A percentile compares a stretch with the other conserved stretches of the same genome.
These are phyloP conservation scores for Claviceps purpurea DNA, from an alignment of 2,329 filamentous ascomycete species.

Conservation along the genomic window DNA sequence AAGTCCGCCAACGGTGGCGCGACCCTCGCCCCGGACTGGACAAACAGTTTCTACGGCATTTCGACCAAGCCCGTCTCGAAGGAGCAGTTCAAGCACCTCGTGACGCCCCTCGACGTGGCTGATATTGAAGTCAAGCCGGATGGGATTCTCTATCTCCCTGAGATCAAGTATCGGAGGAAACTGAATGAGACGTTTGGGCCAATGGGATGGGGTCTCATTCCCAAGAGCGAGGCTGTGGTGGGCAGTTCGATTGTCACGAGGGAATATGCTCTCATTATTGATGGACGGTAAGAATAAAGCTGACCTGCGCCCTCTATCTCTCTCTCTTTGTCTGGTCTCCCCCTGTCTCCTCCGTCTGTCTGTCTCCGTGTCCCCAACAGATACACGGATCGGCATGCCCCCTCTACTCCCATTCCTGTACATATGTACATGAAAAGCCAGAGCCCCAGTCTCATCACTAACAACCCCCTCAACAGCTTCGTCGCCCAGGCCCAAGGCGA, in stretches of 20 bases:
- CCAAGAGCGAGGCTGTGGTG: slow-evolving; percentile 71
- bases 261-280: slow-evolving; percentile 83
- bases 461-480: slow-evolving; percentile 41
- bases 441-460: not conserved
- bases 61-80: slow-evolving; percentile 55
- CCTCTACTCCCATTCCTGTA: not conserved
- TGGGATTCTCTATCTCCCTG: slow-evolving; percentile 87
- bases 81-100: slow-evolving; percentile 55
- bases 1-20: not conserved
- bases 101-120: slow-evolving; percentile 49
- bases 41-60: slow-evolving; percentile 69
- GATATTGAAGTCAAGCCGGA: slow-evolving; percentile 98
- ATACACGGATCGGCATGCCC: no score
- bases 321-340: not conserved
- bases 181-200: slow-evolving; percentile 87
- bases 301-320: not conserved
- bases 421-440: not conserved
- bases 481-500: slow-evolving; percentile 89
- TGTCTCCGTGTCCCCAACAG: not conserved
- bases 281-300: slow-evolving; percentile 55
- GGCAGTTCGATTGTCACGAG: slow-evolving; percentile 71
- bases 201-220: slow-evolving; percentile 89
- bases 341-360: not conserved
- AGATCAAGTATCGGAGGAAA: slow-evolving; percentile 94
- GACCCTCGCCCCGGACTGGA: slow-evolving; percentile 50